Conservation (phyloP, 495 filamentous ascomycete genomes). For the Aspergillus diversus region DNA sequence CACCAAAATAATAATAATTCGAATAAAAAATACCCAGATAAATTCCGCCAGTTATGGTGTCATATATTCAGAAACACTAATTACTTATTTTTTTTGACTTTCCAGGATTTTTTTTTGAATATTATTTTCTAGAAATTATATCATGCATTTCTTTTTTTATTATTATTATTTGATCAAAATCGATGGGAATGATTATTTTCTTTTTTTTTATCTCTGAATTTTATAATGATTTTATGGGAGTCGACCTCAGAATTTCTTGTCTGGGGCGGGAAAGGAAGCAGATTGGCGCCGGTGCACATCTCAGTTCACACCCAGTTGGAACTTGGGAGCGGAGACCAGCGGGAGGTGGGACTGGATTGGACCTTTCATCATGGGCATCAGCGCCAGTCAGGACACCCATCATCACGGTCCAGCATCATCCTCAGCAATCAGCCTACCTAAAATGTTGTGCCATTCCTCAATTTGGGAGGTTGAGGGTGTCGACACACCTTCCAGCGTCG, state of each 20-base stretch:
- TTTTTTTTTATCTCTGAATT: constrained; percentile 5
- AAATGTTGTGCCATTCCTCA: constrained; percentile 26
- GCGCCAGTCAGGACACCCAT: background rate
- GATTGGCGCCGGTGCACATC: constrained; percentile 26
- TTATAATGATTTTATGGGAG: background rate
- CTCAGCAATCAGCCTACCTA: constrained; percentile 10
- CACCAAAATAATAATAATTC: constrained; percentile 11
- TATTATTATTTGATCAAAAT: constrained; percentile 10
- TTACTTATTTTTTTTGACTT: constrained; percentile 7
- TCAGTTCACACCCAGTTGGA: constrained; percentile 21
- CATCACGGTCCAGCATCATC: constrained; percentile 3
- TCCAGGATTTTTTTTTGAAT: constrained; percentile 5
- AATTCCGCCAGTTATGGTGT: constrained; percentile 16
- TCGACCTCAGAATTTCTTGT: constrained; percentile 13
- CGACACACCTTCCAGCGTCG: constrained; percentile 9
- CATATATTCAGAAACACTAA: constrained; percentile 17
- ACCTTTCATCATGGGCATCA: constrained; percentile 11
- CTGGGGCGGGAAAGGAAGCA: constrained; percentile 20
- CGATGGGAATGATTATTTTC: background rate
- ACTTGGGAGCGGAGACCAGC: constrained; percentile 18
- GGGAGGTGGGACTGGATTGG: constrained; percentile 23
- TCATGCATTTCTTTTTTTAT: constrained; percentile 6
- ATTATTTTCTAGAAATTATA: background rate
- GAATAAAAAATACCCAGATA: constrained; percentile 8
- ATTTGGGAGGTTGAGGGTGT: constrained; percentile 14